phyloP scores from a whole-genome alignment of 2,329 filamentous ascomycete species.

The Reticulascus tulasneorum region DNA sequence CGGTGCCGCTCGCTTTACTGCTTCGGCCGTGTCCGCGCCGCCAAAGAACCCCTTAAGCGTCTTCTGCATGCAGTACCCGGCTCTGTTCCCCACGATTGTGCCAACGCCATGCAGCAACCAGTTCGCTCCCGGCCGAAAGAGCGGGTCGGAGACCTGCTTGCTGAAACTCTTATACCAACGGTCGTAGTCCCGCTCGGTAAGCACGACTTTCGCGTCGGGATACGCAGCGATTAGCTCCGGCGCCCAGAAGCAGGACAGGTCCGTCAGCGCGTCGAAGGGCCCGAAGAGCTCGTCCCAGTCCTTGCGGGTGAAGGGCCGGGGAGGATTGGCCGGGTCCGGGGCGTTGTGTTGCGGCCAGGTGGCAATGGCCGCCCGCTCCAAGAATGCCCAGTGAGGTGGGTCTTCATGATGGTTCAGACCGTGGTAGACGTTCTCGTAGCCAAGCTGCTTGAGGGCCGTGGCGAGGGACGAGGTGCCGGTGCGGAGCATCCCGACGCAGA shows the following conservation, averaged over 20 bases:
- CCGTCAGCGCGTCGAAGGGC: slow-evolving; percentile 24
- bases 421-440: slow-evolving; percentile 11
- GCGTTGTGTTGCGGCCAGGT: slow-evolving; percentile 7
- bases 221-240: slow-evolving; percentile 24
- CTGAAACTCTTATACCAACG: slow-evolving; percentile 27
- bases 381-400: slow-evolving; percentile 6
- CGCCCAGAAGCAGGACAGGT: slow-evolving; percentile 22
- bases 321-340: neutral
- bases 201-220: slow-evolving; percentile 28
- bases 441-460: slow-evolving; percentile 7
- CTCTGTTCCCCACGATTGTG: slow-evolving; percentile 26
- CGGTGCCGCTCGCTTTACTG: neutral
- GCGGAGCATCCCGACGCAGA: slow-evolving; percentile 13
- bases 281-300: slow-evolving; percentile 30
- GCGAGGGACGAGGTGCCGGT: slow-evolving; percentile 13
- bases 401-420: slow-evolving; percentile 6
- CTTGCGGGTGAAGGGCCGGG: slow-evolving; percentile 12
- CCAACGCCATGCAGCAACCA: slow-evolving; percentile 19
- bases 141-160: slow-evolving; percentile 21
- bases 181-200: slow-evolving; percentile 26
- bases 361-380: slow-evolving; percentile 4
- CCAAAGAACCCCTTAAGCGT: slow-evolving; percentile 23
- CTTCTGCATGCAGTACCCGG: slow-evolving; percentile 20
- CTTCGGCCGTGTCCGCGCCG: neutral
- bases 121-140: slow-evolving; percentile 15